Evolutionary conservation across 768 basidiomycete genomes (phyloP), one percentile per base, ranked within the genome.

Genomic region (Holtermannia corniformis): DNA sequence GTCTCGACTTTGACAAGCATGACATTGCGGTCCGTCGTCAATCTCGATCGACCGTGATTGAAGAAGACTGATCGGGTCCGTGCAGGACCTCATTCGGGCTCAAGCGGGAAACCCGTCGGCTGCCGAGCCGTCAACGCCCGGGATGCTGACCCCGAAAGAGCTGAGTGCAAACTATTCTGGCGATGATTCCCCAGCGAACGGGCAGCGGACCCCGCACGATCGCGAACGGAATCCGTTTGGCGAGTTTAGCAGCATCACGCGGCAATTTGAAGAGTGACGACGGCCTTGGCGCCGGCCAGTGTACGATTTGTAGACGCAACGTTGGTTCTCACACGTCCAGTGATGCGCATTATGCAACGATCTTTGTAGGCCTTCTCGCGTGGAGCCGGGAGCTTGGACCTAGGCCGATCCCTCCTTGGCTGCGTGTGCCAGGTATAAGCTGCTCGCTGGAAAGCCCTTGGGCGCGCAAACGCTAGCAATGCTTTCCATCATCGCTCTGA

Each of bases 231-330:
- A 91, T 72, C 73, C 87, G 62, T 93, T 93, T 75, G 83, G 81
- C 48, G 85, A 80, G 44, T 95, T 95, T 75, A 85, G 83, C 65
- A 89, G 86, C 72, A 87, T 95, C 66, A 95, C 91, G 27, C 56
- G 66, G 44, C 63, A 68, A 54, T 62, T 72, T 23, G 68, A 62
- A 26, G 68, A 64, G 42, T 69, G 57, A 60, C 61, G 50, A 50
- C 10, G 46, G 14, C 7, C 32, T 37, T 7, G 16, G 16, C 7
- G 16, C 10, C 32, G 16, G 16, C 10, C 32, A 37, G 16, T 16
- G 16, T 37, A 7, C 16, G 16, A 7, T 37, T 37, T 37, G 32
- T 37, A n/a, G n/a, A n/a, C n/a, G n/a, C n/a, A n/a, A n/a, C n/a
- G n/a, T n/a, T n/a, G n/a, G n/a, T n/a, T n/a, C n/a, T n/a, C n/a